Base-by-base conservation (phyloP, 2,329 filamentous ascomycete genomes). In the Cladosporium sp. region DNA sequence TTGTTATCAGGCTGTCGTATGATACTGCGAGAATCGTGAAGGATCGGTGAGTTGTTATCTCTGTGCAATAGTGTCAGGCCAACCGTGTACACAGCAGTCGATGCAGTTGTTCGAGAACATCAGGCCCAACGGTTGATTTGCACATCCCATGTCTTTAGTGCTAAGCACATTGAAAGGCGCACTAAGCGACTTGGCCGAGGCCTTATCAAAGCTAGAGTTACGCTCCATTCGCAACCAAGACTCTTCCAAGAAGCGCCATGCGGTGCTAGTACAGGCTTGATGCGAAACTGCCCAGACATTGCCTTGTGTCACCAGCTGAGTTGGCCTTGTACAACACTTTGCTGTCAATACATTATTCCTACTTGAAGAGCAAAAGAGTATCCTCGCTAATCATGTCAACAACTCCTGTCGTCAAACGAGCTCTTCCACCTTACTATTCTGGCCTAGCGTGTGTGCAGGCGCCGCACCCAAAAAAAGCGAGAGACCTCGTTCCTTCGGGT, bases 381-480 rank as follows among this genome's bases (percentile, higher is more conserved):
- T 29, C 15, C 18, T 20, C n/a, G 20, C 32, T 22, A 37, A 27
- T 9, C 22, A 9, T 27, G 9, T 27, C 22, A 9, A 27, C 22
- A 27, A 9, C 9, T 9, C 9, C 22, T 27, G 22, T 27, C 22
- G 22, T 27, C 9, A 9, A 27, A 4, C 22, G 22, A 27, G 22
- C 9, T 4, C 22, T 27, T 15, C 30, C 29, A 48, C 45, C 45
- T 48, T 48, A 48, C 45, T 48, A 40, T 41, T 48, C 12, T 24
- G 27, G 45, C 18, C 30, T 48, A 48, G 45, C 45, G 45, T 27
- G 9, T 30, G n/a, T n/a, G n/a, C n/a, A n/a, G n/a, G n/a, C n/a
- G n/a, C n/a, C n/a, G 15, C n/a, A 15, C 15, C 9, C 20, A 34
- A 47, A 17, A 36, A n/a, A 11, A 11, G 4, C n/a, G 22, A 34